Base-by-base conservation (phyloP, 2,329 filamentous ascomycete genomes). In the Colletotrichum endophyticum region DNA sequence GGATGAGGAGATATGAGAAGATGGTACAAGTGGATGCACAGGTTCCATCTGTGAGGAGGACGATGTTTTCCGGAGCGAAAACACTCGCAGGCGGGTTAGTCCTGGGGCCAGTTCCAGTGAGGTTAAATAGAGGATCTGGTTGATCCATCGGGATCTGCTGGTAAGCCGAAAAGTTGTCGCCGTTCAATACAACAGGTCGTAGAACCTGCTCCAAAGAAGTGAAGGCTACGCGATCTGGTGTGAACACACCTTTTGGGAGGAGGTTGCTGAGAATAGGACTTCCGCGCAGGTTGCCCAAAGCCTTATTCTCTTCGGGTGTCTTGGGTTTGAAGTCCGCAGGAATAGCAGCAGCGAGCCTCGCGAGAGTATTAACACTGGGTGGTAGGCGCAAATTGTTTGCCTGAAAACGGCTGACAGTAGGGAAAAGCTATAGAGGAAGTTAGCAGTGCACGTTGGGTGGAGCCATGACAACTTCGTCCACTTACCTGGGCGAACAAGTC, bases 11-110 rank as follows among this genome's bases (percentile, higher is more conserved):
- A 77, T 92, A 90, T 5, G 85, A 84, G 79, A 92, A 91, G 34
- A 91, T 86, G 13, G 89, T 87, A 81, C 90, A 92, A 2, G 90
- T 89, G 1, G 88, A 90, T 13, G 87, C 88, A 79, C 90, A 92
- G 70, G 88, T 88, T 25, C 89, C 89, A 78, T 92, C 89, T 1
- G 88, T 88, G 19, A 91, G 86, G 30, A 91, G 82, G 49, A 91
- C 85, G 27, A 92, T 86, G 79, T 92, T 86, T 70, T 90, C 87
- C 0, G 89, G 84, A 1, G 83, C 82, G 81, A 92, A 92, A 19
- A 83, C 80, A 6, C 89, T 88, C 32, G 85, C 80, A 1, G 86
- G 85, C 4, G 86, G 82, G 78, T 87, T 86, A 6, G 84, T 78
- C 16, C 84, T 81, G 77, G 82, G 84, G 30, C 84, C 83, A 53